Evolutionary conservation across 148 eudicot species (phyloP).

Genomic region (Rhododendron williamsianum): DNA sequence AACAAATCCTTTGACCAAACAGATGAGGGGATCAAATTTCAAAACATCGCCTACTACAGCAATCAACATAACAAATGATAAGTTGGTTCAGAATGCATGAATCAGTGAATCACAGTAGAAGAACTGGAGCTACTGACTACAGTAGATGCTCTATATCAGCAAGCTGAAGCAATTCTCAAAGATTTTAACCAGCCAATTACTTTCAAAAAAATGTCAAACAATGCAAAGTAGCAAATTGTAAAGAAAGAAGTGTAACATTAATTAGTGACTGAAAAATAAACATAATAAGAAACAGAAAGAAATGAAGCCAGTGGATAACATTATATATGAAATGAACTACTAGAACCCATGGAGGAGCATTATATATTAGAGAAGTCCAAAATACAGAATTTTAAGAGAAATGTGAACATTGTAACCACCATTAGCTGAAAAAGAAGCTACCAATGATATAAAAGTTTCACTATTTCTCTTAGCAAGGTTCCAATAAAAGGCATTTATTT

Average conservation of each 20-base stretch:
- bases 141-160: not conserved
- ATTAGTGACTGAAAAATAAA: not conserved
- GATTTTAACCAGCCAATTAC: not conserved
- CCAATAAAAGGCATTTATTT: not conserved
- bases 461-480: constrained; percentile 3
- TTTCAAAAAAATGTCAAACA: not conserved
- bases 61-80: not conserved
- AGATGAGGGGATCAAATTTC: not conserved
- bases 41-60: not conserved
- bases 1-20: not conserved
- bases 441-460: too few relatives aligned
- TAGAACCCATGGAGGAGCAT: not conserved
- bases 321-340: not conserved
- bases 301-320: not conserved
- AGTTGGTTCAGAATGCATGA: not conserved
- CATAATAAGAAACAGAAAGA: not conserved
- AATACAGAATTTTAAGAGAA: not conserved
- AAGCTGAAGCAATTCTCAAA: not conserved
- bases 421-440: not conserved
- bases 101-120: not conserved
- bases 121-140: not conserved
- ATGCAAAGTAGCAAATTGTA: not conserved
- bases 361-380: not conserved
- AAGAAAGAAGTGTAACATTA: not conserved
- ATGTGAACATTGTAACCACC: not conserved